A percentile compares a stretch with the other conserved stretches of the same genome.
Evolutionary conservation across 441 rosid species (phyloP).

Genomic region (Pelargonium australe): DNA sequence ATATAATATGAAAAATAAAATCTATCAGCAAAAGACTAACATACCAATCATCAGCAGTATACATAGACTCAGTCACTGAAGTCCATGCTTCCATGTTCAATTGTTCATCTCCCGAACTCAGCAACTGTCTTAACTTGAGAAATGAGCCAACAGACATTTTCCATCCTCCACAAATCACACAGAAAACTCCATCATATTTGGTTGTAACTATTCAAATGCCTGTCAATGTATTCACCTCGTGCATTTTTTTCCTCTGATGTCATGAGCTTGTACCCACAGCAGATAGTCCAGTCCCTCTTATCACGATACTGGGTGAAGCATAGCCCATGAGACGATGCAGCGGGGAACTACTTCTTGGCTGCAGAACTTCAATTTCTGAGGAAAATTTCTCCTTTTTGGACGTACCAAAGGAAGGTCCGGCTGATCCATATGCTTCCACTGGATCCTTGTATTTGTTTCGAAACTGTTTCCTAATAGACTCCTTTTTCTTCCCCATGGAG

Average conservation of each 20-base stretch:
- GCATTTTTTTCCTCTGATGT: background rate
- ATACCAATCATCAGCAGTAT: too few relatives aligned
- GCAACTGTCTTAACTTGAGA: too few relatives aligned
- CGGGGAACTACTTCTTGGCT: slow-evolving; percentile 41
- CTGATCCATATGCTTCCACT: slow-evolving; percentile 26
- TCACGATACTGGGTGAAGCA: slow-evolving; percentile 52
- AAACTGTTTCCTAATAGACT: slow-evolving; percentile 22
- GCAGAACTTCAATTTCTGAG: slow-evolving; percentile 40
- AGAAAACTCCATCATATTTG: too few relatives aligned
- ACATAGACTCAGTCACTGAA: too few relatives aligned
- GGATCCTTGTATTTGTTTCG: slow-evolving; percentile 26
- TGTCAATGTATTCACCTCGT: background rate
- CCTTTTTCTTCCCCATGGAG: slow-evolving; percentile 24
- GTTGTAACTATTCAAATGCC: too few relatives aligned
- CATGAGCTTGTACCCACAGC: slow-evolving; percentile 13
- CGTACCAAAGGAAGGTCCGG: slow-evolving; percentile 23
- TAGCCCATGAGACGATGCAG: slow-evolving; percentile 92
- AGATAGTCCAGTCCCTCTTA: slow-evolving; percentile 19
- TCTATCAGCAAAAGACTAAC: too few relatives aligned
- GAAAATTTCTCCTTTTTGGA: slow-evolving; percentile 29
- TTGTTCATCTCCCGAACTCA: too few relatives aligned
- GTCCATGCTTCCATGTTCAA: too few relatives aligned
- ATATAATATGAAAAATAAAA: too few relatives aligned
- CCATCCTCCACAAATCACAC: too few relatives aligned
- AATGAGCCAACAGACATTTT: too few relatives aligned